phyloP scores from a whole-genome alignment of 1,284 basidiomycete species.

The Coniferiporia weirii region DNA sequence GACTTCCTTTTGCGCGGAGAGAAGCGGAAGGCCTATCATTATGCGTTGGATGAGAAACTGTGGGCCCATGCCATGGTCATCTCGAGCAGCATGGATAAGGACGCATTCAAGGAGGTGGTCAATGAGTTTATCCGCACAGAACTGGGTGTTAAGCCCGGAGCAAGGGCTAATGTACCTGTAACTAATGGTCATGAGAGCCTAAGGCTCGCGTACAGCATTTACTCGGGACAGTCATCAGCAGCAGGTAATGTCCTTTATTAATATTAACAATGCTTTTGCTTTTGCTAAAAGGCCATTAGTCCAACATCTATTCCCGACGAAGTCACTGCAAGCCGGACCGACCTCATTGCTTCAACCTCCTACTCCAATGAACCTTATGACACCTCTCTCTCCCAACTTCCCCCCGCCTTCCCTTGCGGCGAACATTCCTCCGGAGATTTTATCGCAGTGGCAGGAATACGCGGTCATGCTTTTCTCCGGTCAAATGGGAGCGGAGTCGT shows the following conservation, averaged over 20 bases:
- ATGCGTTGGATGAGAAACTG: conserved; percentile 81
- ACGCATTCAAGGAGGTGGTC: conserved; percentile 89
- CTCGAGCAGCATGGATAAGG: conserved; percentile 88
- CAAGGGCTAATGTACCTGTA: conserved; percentile 22
- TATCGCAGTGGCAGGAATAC: conserved; percentile 83
- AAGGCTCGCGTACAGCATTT: conserved; percentile 80
- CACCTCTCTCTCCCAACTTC: conserved; percentile 66
- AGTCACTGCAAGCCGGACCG: conserved; percentile 38
- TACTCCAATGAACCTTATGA: conserved; percentile 34
- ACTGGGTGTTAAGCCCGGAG: conserved; percentile 44
- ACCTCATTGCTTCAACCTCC: conserved; percentile 36
- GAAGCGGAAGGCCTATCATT: conserved; percentile 81
- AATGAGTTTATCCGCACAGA: conserved; percentile 83
- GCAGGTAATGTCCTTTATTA: conserved; percentile 47
- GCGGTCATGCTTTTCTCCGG: conserved; percentile 81
- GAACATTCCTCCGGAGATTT: conserved; percentile 50
- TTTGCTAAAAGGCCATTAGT: conserved; percentile 40
- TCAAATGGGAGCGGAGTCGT: conserved; percentile 56
- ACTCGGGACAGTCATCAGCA: conserved; percentile 76
- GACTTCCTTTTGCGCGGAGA: conserved; percentile 78
- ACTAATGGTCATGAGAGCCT: conserved; percentile 64
- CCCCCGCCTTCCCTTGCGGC: conserved; percentile 35
- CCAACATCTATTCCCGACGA: conserved; percentile 69
- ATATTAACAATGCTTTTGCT: conserved; percentile 9
- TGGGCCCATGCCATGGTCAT: conserved; percentile 98